phyloP scores from a whole-genome alignment of 805 yeast species.

The Saturnispora halmiae region DNA sequence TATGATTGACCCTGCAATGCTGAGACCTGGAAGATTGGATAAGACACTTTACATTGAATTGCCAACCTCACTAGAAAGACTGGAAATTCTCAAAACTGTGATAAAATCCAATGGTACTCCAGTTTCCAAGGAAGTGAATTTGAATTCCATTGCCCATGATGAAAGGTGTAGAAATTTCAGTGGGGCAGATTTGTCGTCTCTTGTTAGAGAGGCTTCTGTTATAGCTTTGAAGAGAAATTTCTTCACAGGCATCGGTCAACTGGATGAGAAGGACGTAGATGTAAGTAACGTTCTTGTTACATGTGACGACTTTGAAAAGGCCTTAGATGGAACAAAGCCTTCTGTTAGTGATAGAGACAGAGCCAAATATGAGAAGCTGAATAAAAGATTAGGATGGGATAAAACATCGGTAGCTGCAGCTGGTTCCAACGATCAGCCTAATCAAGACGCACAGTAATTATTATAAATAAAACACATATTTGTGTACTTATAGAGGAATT shows the following conservation, averaged over 20 bases:
- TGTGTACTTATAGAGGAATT: neutral
- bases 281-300: conserved; percentile 43
- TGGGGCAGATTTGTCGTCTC: conserved; percentile 91
- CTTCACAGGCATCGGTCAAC: conserved; percentile 40
- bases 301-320: conserved; percentile 55
- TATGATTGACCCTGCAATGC: conserved; percentile 97
- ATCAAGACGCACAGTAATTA: conserved; percentile 6
- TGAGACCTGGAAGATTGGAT: conserved; percentile 93
- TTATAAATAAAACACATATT: neutral
- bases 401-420: too few relatives aligned
- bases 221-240: conserved; percentile 70
- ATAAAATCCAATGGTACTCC: conserved; percentile 72
- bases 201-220: conserved; percentile 92
- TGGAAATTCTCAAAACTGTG: conserved; percentile 73
- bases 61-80: conserved; percentile 69
- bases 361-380: conserved; percentile 61
- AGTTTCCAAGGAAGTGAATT: conserved; percentile 49
- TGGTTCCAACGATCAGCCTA: conserved; percentile 3
- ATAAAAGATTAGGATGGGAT: conserved; percentile 69
- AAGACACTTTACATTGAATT: conserved; percentile 86
- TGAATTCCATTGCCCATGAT: conserved; percentile 56
- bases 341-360: conserved; percentile 86
- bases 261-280: conserved; percentile 33
- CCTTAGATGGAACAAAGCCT: conserved; percentile 72
- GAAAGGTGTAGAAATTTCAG: conserved; percentile 81